Evolutionary conservation across 345 rosid genomes (phyloP), one percentile per base, ranked within the genome.

Genomic region (Microcos paniculata): DNA sequence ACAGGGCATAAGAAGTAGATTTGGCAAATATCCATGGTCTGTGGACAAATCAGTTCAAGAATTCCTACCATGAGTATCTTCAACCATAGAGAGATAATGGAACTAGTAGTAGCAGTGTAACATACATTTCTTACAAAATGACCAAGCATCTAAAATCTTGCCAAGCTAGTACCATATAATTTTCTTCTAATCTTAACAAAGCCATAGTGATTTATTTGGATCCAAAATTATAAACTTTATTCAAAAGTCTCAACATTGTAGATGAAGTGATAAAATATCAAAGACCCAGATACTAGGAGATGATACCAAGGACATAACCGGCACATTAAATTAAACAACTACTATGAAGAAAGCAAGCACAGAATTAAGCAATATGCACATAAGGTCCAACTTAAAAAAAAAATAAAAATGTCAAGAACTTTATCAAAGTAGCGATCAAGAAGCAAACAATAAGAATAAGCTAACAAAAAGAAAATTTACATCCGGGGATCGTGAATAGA

Each of bases 401-500:
- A 24, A 35, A 35, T 35, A 35, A 35, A 57, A 42, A 28, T n/a
- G n/a, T 15, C 40, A 18, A 33, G 12, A 1, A 21, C 19, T 62
- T 0, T 11, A 43, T 9, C 14, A 72, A 72, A 56, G 11, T 9
- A 72, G 23, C 62, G 23, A 71, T 18, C 31, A 73, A 46, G 28
- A 28, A 18, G 31, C 35, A 59, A 26, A 59, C 5, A 28, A 73
- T 14, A 14, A 72, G 15, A 21, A 40, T 23, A 21, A 56, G 19
- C 52, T 55, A 53, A 55, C 13, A 71, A 23, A 55, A 71, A 19
- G 38, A 57, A 1, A 58, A 58, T 16, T 73, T 43, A 75, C 14
- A 62, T 30, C 61, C 52, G 52, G 5, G 40, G 72, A 75, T 75
- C 78, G 53, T 26, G 30, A 55, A 45, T 81, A 91, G 30, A 55